phyloP scores from a whole-genome alignment of 306 rosid species.

The Malus asiatica region DNA sequence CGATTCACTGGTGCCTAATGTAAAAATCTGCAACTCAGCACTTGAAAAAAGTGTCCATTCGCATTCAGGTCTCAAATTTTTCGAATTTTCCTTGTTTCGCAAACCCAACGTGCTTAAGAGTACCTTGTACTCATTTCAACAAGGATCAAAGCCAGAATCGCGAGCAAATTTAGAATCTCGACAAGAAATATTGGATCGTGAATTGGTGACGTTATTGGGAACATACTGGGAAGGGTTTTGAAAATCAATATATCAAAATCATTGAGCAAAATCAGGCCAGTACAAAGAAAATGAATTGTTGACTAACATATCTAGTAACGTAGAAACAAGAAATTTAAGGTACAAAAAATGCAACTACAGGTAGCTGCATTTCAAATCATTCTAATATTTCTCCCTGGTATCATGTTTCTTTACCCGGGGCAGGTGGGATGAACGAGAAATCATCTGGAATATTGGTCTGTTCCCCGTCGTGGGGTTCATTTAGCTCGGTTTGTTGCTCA shows the following conservation, averaged over 20 bases:
- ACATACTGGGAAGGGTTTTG: no score
- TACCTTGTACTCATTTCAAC: no score
- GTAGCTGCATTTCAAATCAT: not conserved
- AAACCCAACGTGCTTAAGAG: no score
- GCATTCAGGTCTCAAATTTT: no score
- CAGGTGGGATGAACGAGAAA: slow-evolving; percentile 42
- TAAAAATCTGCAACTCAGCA: no score
- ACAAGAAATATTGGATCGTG: no score
- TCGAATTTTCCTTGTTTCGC: no score
- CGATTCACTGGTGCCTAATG: no score
- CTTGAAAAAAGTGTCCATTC: no score
- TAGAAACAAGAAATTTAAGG: not conserved
- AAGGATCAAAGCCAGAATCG: no score
- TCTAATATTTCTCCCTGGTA: not conserved
- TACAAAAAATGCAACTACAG: not conserved
- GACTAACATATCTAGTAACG: not conserved
- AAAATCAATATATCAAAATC: not conserved
- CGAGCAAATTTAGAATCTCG: no score
- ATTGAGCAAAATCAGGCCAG: not conserved
- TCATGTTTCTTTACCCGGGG: slow-evolving; percentile 5
- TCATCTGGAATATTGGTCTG: slow-evolving; percentile 30
- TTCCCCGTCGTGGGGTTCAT: slow-evolving; percentile 14
- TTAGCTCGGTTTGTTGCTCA: slow-evolving; percentile 19
- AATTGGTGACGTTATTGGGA: no score
- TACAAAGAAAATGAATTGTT: not conserved